A percentile compares a stretch with the other conserved stretches of the same genome.
Conservation (phyloP, 2,329 filamentous ascomycete genomes). For the Ceratocystis smalleyi region DNA sequence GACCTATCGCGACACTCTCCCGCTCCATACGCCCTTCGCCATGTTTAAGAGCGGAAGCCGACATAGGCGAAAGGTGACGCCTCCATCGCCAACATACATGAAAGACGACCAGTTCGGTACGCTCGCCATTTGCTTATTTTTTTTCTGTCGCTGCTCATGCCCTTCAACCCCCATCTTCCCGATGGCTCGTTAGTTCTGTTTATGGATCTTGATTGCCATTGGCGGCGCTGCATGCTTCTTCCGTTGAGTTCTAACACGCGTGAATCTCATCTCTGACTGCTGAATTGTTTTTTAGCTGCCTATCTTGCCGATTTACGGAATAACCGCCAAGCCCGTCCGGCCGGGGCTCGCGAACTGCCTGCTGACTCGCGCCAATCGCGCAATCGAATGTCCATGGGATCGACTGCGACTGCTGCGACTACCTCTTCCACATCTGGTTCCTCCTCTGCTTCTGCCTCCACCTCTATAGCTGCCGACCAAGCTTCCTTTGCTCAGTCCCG, state of each 20-base stretch:
- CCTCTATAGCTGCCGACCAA: conserved; percentile 12
- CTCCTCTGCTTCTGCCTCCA: conserved; percentile 5
- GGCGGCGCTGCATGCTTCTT: not conserved
- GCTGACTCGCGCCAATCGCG: conserved; percentile 22
- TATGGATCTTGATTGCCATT: not conserved
- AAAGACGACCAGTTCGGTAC: conserved; percentile 51
- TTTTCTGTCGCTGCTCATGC: conserved; percentile 1
- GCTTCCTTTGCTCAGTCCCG: conserved; percentile 12
- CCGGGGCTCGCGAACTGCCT: conserved; percentile 42
- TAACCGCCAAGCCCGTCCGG: conserved; percentile 51
- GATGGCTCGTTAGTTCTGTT: not conserved
- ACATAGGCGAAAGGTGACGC: conserved; percentile 37
- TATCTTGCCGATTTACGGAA: conserved; percentile 58
- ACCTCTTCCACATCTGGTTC: conserved; percentile 11
- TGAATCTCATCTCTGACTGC: conserved; percentile 16
- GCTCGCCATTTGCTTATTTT: conserved; percentile 15
- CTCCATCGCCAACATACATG: conserved; percentile 50
- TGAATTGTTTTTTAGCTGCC: conserved; percentile 34
- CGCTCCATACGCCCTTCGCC: conserved; percentile 1
- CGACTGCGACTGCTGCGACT: conserved; percentile 6
- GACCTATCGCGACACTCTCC: conserved; percentile 1
- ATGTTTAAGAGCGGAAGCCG: conserved; percentile 19
- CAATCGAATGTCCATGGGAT: conserved; percentile 15
- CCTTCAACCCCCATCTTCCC: not conserved
- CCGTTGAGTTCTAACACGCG: not conserved